phyloP scores from a whole-genome alignment of 2,329 filamentous ascomycete genomes.

The Colletotrichum sansevieriae region DNA sequence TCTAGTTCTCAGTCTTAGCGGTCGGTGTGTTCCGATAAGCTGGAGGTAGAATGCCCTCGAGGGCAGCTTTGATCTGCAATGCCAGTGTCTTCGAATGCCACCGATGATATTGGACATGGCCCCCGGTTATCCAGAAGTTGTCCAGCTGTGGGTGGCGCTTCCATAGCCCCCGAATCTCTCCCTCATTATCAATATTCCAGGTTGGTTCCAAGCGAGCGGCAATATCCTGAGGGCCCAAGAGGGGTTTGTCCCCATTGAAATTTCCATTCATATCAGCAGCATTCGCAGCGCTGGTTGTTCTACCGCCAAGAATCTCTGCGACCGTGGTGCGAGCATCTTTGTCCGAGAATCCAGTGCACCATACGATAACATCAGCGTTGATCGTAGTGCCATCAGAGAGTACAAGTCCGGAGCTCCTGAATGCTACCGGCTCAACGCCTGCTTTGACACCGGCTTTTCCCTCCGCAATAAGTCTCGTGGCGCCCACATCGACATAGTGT shows the following conservation, averaged over 20 bases:
- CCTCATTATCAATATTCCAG: slow-evolving; percentile 57
- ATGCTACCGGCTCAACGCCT: slow-evolving; percentile 47
- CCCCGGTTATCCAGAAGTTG: slow-evolving; percentile 53
- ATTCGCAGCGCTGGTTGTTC: slow-evolving; percentile 16
- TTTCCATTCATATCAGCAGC: too few species aligned
- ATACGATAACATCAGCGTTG: slow-evolving; percentile 52
- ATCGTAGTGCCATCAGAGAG: slow-evolving; percentile 49
- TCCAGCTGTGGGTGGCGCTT: slow-evolving; percentile 50
- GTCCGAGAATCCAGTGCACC: slow-evolving; percentile 54
- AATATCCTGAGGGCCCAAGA: slow-evolving; percentile 43
- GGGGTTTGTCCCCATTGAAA: too few species aligned
- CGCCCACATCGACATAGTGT: slow-evolving; percentile 52
- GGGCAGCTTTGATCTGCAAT: slow-evolving; percentile 52
- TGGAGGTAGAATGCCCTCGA: slow-evolving; percentile 50
- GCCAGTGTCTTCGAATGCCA: slow-evolving; percentile 49
- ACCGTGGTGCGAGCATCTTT: slow-evolving; percentile 47
- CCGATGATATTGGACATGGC: slow-evolving; percentile 50
- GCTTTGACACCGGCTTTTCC: slow-evolving; percentile 48
- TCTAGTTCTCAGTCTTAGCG: not conserved
- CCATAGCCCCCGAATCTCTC: slow-evolving; percentile 57
- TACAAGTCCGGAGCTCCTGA: slow-evolving; percentile 46
- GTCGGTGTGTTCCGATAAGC: slow-evolving; percentile 10
- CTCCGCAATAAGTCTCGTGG: slow-evolving; percentile 45
- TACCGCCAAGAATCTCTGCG: slow-evolving; percentile 47
- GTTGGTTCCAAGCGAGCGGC: slow-evolving; percentile 52